These are phyloP conservation scores for Porphyra umbilicalis DNA, from an alignment of 31 red algal species.

Conservation along the genomic window DNA sequence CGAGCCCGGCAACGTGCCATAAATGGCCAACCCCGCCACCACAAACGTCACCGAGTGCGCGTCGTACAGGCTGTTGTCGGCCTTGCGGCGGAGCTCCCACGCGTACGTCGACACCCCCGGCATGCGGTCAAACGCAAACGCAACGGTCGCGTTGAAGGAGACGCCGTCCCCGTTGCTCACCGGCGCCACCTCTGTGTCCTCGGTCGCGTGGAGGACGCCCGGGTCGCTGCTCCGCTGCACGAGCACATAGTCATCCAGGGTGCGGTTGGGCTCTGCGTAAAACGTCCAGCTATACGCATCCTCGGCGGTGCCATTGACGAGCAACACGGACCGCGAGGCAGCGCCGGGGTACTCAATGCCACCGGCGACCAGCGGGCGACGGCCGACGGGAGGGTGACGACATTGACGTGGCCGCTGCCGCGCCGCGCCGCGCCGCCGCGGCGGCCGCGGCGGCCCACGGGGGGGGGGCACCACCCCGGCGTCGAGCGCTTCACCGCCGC, in stretches of 20 bases:
- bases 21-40: constrained; percentile 44
- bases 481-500: background rate
- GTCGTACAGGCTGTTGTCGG: constrained; percentile 18
- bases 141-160: constrained; percentile 24
- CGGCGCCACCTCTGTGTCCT: background rate
- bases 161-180: background rate
- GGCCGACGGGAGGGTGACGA: background rate
- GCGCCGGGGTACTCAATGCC: background rate
- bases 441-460: too few species aligned
- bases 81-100: constrained; percentile 9
- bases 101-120: constrained; percentile 28
- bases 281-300: constrained; percentile 42
- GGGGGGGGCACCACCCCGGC: too few species aligned
- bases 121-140: constrained; percentile 43
- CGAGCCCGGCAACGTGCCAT: constrained; percentile 4
- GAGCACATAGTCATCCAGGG: constrained; percentile 24
- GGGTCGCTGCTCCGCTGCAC: constrained; percentile 17
- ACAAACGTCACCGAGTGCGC: constrained; percentile 14
- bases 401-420: background rate
- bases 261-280: constrained; percentile 16
- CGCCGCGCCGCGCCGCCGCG: background rate
- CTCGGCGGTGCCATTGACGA: constrained; percentile 53
- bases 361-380: background rate
- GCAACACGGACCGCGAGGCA: constrained; percentile 4
- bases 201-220: constrained; percentile 13